Conservation (phyloP, 805 yeast genomes). For the Kazachstania africana region DNA sequence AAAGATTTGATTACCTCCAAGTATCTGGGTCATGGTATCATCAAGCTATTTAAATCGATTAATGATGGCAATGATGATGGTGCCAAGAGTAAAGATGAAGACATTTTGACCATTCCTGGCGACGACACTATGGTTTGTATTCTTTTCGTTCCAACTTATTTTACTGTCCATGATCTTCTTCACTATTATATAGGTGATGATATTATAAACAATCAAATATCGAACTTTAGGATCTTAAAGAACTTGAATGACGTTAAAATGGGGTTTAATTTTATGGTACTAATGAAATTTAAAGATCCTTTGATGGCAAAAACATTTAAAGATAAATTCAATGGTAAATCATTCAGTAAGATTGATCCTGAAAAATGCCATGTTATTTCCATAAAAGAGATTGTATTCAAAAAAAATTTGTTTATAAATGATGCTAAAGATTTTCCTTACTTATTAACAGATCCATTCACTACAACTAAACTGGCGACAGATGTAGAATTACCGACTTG, state of each 20-base stretch:
- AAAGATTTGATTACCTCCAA: slow-evolving; percentile 32
- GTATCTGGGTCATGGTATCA: slow-evolving; percentile 62
- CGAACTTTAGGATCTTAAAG: slow-evolving; percentile 64
- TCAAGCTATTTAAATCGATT: slow-evolving; percentile 54
- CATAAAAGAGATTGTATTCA: slow-evolving; percentile 47
- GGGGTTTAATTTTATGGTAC: slow-evolving; percentile 49
- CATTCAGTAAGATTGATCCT: slow-evolving; percentile 80
- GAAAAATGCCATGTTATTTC: slow-evolving; percentile 71
- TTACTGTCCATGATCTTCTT: slow-evolving; percentile 71
- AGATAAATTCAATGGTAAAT: slow-evolving; percentile 53
- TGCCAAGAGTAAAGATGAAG: slow-evolving; percentile 4
- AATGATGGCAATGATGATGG: slow-evolving; percentile 9
- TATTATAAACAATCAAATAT: slow-evolving; percentile 37
- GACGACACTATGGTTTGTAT: slow-evolving; percentile 66
- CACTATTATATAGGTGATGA: slow-evolving; percentile 63
- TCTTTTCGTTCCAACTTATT: slow-evolving; percentile 78
- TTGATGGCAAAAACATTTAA: slow-evolving; percentile 53
- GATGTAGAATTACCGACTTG: slow-evolving; percentile 72
- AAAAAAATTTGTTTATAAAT: slow-evolving; percentile 16
- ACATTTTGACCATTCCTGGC: slow-evolving; percentile 27
- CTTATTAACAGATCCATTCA: slow-evolving; percentile 62
- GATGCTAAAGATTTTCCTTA: slow-evolving; percentile 39
- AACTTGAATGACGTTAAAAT: slow-evolving; percentile 47
- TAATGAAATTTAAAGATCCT: slow-evolving; percentile 57
- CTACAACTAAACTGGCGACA: slow-evolving; percentile 23